These are phyloP conservation scores for Populus davidiana DNA, from an alignment of 345 rosid genomes.

Conservation along the genomic window DNA sequence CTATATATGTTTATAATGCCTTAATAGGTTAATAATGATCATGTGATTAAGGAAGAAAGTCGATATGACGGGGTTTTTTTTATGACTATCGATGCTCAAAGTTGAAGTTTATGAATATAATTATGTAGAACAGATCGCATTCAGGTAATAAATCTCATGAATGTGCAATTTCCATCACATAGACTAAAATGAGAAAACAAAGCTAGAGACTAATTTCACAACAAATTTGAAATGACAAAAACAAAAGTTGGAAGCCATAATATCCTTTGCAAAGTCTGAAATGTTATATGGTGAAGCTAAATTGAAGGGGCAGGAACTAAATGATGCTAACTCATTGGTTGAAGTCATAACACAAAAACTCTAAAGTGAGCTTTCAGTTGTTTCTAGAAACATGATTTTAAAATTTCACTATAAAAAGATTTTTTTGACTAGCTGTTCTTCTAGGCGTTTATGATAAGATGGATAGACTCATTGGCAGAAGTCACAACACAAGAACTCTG, in stretches of 20 bases:
- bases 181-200: conserved; percentile 92
- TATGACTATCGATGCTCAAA: conserved; percentile 91
- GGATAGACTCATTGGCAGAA: conserved; percentile 33
- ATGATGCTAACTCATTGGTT: conserved; percentile 64
- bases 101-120: conserved; percentile 72
- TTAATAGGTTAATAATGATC: conserved; percentile 26
- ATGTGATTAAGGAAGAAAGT: conserved; percentile 99
- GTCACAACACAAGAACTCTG: too few relatives aligned
- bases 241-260: conserved; percentile 74
- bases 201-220: conserved; percentile 82
- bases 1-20: conserved; percentile 17
- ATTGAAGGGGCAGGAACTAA: conserved; percentile 64
- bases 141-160: conserved; percentile 49
- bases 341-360: conserved; percentile 52
- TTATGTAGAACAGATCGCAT: conserved; percentile 69
- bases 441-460: conserved; percentile 56
- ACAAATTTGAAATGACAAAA: conserved; percentile 88
- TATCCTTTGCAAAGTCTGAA: conserved; percentile 68
- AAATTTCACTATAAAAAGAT: neutral
- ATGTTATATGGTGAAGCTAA: conserved; percentile 56
- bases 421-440: conserved; percentile 20
- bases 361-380: conserved; percentile 43
- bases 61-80: conserved; percentile 94
- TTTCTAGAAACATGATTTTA: neutral
- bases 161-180: conserved; percentile 20